Percentiles rank a stretch among this genome's conserved stretches.
Evolutionary conservation across 495 filamentous ascomycete genomes (phyloP).

Genomic region (Lasiosphaeris hirsuta): DNA sequence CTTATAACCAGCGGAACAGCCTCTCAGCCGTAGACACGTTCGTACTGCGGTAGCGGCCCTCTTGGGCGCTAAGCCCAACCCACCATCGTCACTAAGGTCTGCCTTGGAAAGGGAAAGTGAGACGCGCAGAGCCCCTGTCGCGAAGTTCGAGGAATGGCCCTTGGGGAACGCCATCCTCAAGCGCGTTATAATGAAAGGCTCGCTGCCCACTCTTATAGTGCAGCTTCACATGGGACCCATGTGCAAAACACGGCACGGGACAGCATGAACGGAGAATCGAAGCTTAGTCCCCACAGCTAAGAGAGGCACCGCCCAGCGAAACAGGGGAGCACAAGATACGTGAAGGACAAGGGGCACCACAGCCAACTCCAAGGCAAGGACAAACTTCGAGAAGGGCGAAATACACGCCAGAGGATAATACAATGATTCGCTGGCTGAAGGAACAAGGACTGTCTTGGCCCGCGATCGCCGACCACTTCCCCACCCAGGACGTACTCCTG

Average conservation of each 20-base stretch:
- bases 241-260: too few relatives aligned
- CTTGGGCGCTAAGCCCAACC: too few relatives aligned
- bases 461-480: slow-evolving; percentile 9
- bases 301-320: slow-evolving; percentile 22
- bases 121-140: too few relatives aligned
- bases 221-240: too few relatives aligned
- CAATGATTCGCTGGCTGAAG: slow-evolving; percentile 13
- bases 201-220: too few relatives aligned
- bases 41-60: background rate
- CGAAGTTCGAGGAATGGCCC: too few relatives aligned
- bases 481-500: slow-evolving; percentile 12
- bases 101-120: too few relatives aligned
- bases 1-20: slow-evolving; percentile 5
- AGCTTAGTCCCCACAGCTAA: slow-evolving; percentile 1
- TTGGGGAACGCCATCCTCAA: too few relatives aligned
- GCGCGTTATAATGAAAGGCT: too few relatives aligned
- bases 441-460: slow-evolving; percentile 12
- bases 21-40: slow-evolving; percentile 8
- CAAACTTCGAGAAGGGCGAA: slow-evolving; percentile 4
- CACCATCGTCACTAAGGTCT: too few relatives aligned
- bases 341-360: slow-evolving; percentile 7
- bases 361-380: slow-evolving; percentile 13
- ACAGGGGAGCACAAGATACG: slow-evolving; percentile 7
- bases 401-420: slow-evolving; percentile 12
- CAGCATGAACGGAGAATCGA: slow-evolving; percentile 7